Base-by-base conservation (phyloP, 2,329 filamentous ascomycete genomes). In the Cladobotryum mycophilum region DNA sequence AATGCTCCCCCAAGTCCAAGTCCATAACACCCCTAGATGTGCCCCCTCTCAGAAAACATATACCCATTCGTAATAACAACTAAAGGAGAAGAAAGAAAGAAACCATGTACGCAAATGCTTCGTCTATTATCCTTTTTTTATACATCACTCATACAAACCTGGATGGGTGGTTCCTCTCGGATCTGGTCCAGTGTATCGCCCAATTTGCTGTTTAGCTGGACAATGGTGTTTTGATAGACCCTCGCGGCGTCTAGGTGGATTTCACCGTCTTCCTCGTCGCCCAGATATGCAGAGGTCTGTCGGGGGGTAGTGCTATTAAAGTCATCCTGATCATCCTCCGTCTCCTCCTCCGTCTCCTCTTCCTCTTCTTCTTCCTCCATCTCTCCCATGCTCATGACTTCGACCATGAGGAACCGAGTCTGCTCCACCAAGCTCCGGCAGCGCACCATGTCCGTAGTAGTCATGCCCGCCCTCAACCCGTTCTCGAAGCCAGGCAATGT, bases 371-470 rank as follows among this genome's bases (percentile, higher is more conserved):
- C 71, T 9, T 76, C 70, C 2, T 71, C 71, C n/a, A 52, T 46
- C 0, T 52, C 54, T 4, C 59, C 60, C 18, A 56, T 74, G 53
- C 76, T 79, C 73, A 89, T 78, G 14, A 83, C 78, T 53, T 88
- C 82, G 1, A 89, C 80, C 51, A 92, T 81, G 5, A 81, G 67
- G 7, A 89, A 70, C 22, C 91, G 77, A 14, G 86, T 88, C 56
- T 85, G 80, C 63, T 95, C 88, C 0, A 90, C 87, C 30, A 95
- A 72, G 61, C 88, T 88, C 62, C 88, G 86, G 56, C 91, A 86
- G 38, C 92, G 80, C 7, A 97, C 89, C 76, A 93, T 95, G 65
- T 96, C 89, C 1, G 88, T 92, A 15, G 69, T 74, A 1, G 84
- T 89, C 73, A 88, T 85, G 1, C 88, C 85, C 0, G 83, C 81